Base-by-base conservation (phyloP, 2,329 filamentous ascomycete genomes). In the Myriosclerotinia duriaeana region DNA sequence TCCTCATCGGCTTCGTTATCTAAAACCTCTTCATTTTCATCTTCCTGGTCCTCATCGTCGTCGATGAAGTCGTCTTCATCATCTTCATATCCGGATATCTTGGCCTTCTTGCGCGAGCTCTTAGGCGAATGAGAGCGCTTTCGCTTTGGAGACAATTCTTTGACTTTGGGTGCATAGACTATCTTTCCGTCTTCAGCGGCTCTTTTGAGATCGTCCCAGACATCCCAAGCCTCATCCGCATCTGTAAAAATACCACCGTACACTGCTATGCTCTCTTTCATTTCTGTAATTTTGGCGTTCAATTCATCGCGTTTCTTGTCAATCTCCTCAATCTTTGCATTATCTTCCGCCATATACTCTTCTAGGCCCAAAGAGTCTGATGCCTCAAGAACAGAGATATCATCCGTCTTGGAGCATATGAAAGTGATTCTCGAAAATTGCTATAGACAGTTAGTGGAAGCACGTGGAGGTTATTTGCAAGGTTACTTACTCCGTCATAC, bases 391-490 rank as follows among this genome's bases (percentile, higher is more conserved):
- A 76, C 71, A 1, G 78, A 75, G 2, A 89, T 85, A 53, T 88
- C 85, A 72, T 89, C 87, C 0, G 84, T 86, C 72, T 88, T 89
- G 20, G 80, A 83, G 71, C 86, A 88, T 17, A 89, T 84, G 67
- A 89, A 88, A 0, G 64, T 65, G 15, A 65, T 65, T 46, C 55
- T 38, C 15, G 65, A 63, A 22, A 66, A 62, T 66, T 62, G 42
- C 59, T 62, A 48, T 26, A 20, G 17, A 1, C 20, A 7, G 22
- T 66, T 50, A 66, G 50, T 26, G 22, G 14, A 22, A 38, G 4
- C 34, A 12, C 12, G 14, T 14, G 3, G 4, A 22, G 2, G 7
- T 34, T 38, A 3, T 12, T 12, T 14, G 9, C 30, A 8, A 34
- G 11, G 17, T 46, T 42, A 34, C 64, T 60, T 0, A 78, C 80